Percentiles rank a stretch among this genome's conserved stretches.
These are phyloP conservation scores for Hippophae tibetana DNA, from an alignment of 306 rosid genomes.

Conservation along the genomic window DNA sequence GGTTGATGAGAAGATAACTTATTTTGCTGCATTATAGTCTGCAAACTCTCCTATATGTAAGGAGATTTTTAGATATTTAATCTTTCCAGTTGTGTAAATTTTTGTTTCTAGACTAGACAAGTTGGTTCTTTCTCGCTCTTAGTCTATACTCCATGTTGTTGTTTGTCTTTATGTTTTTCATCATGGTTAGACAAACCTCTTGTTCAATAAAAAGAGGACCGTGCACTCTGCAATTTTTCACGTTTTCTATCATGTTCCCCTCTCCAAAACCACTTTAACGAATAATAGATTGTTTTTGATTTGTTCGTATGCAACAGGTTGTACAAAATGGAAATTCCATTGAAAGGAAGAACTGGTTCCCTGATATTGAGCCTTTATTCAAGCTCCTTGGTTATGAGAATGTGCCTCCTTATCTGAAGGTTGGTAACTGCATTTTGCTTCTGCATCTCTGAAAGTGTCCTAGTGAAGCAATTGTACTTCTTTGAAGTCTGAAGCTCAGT, in stretches of 20 bases:
- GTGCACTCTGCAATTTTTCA: no score
- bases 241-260: background rate
- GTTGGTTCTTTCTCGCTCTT: no score
- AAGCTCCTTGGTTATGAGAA: constrained; percentile 94
- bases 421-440: constrained; percentile 21
- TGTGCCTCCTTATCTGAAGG: constrained; percentile 97
- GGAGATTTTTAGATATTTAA: no score
- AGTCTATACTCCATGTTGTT: no score
- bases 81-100: no score
- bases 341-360: constrained; percentile 90
- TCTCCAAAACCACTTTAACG: background rate
- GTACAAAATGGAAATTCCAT: constrained; percentile 76
- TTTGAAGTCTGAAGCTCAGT: constrained; percentile 18
- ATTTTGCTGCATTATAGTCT: no score
- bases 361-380: constrained; percentile 90
- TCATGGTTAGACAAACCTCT: no score
- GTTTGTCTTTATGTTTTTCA: no score
- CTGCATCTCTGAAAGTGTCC: constrained; percentile 11
- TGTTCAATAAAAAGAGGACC: no score
- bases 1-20: background rate
- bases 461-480: constrained; percentile 8
- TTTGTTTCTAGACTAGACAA: no score
- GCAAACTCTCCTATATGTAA: no score
- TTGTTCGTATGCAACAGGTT: constrained; percentile 44
- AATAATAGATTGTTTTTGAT: constrained; percentile 17